phyloP scores from a whole-genome alignment of 768 basidiomycete species.

The Mycena latifolia region DNA sequence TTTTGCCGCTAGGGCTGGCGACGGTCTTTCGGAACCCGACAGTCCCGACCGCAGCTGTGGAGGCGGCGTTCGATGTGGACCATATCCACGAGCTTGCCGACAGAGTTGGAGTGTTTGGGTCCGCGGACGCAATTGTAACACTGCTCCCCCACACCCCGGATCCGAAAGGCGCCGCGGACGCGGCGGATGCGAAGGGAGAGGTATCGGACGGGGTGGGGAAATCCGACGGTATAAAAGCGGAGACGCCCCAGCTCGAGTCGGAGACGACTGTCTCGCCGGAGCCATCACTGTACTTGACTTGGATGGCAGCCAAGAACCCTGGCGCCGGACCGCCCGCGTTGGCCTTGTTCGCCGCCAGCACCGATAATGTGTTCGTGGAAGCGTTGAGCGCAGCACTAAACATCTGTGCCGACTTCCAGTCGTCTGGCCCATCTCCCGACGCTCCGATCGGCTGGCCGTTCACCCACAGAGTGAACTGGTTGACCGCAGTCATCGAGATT shows the following conservation, averaged over 20 bases:
- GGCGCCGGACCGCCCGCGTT: conserved; percentile 7
- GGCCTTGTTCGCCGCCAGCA: conserved; percentile 21
- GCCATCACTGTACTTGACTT: conserved; percentile 23
- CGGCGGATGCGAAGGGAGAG: conserved; percentile 10
- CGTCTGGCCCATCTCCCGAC: conserved; percentile 6
- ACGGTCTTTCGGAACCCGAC: conserved; percentile 32
- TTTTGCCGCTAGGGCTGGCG: conserved; percentile 21
- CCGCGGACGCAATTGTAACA: background rate
- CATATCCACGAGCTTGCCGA: conserved; percentile 23
- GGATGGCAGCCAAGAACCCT: conserved; percentile 21
- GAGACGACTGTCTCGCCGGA: conserved; percentile 16
- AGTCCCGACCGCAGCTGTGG: conserved; percentile 10
- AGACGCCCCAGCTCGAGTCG: conserved; percentile 20
- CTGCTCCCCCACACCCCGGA: conserved; percentile 23
- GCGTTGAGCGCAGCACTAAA: conserved; percentile 15
- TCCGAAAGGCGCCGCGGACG: conserved; percentile 5
- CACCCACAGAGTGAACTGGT: conserved; percentile 20
- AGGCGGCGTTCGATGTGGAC: conserved; percentile 14
- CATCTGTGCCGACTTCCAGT: conserved; percentile 19
- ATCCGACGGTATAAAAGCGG: conserved; percentile 11
- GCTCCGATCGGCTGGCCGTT: conserved; percentile 25
- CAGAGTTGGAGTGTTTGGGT: conserved; percentile 1
- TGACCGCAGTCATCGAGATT: conserved; percentile 24
- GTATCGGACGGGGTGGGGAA: conserved; percentile 13
- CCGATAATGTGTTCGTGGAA: conserved; percentile 12